Percentiles rank a stretch among this genome's conserved stretches.
phyloP scores from a whole-genome alignment of 306 rosid genomes.

The Vachellia pachyceras region DNA sequence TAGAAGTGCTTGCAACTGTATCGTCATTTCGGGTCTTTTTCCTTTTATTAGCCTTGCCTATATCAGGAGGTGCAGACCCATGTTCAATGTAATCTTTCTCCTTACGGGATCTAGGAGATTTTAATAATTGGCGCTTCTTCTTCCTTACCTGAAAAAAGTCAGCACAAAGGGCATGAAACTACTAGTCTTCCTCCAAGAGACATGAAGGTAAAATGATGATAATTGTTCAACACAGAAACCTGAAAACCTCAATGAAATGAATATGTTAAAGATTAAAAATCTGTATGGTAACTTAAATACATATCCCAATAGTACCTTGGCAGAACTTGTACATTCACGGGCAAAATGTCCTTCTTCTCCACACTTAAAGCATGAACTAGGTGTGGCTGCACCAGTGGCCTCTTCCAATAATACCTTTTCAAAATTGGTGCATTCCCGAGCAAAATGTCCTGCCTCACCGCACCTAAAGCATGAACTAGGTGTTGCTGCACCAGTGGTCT shows the following conservation, averaged over 20 bases:
- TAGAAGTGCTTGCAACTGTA: conserved; percentile 8
- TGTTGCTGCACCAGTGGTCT: conserved; percentile 49
- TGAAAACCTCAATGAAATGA: not conserved
- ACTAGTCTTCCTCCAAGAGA: not conserved
- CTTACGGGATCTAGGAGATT: conserved; percentile 45
- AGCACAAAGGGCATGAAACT: conserved; percentile 8
- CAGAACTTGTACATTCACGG: conserved; percentile 46
- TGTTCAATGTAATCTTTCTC: conserved; percentile 50
- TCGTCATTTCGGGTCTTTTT: conserved; percentile 37
- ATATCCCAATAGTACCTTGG: conserved; percentile 52
- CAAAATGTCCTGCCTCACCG: conserved; percentile 90
- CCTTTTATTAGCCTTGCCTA: conserved; percentile 50
- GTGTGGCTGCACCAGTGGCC: conserved; percentile 47
- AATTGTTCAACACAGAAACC: not conserved
- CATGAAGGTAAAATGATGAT: not conserved
- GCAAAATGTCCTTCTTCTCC: conserved; percentile 94
- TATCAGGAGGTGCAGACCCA: conserved; percentile 65
- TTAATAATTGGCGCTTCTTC: conserved; percentile 52
- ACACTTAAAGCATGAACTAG: conserved; percentile 76
- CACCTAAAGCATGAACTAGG: conserved; percentile 78
- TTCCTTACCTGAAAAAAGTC: conserved; percentile 52
- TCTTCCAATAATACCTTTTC: conserved; percentile 48
- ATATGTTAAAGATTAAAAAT: not conserved
- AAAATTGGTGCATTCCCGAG: conserved; percentile 53
- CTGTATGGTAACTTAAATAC: not conserved